Conservation (phyloP, 2,329 filamentous ascomycete species). For the Trichoderma sp. region DNA sequence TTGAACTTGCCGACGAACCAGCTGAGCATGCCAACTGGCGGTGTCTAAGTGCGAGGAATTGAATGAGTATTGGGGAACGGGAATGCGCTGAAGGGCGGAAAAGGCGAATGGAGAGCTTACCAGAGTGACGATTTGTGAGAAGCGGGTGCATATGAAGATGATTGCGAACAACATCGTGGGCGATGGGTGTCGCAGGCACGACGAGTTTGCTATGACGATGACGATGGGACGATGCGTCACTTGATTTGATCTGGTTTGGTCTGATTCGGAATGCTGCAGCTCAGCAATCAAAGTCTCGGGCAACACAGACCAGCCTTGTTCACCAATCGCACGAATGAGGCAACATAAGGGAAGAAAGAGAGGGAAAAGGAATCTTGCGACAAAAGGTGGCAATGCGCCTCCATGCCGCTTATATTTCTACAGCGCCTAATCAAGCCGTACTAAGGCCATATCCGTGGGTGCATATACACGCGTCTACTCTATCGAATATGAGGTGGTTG, state of each 20-base stretch:
- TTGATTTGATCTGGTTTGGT: background rate
- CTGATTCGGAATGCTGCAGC: background rate
- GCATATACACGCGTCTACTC: background rate
- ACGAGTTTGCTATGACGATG: background rate
- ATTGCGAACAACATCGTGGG: conserved; percentile 59
- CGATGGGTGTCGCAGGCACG: conserved; percentile 13
- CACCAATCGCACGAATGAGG: background rate
- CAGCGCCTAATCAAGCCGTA: background rate
- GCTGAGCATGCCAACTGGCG: conserved; percentile 62
- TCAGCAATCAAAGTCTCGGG: background rate
- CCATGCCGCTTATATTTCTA: background rate
- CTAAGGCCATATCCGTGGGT: background rate
- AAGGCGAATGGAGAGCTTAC: conserved; percentile 40
- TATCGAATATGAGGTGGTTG: conserved; percentile 17
- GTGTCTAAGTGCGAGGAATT: conserved; percentile 46
- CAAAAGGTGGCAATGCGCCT: conserved; percentile 11
- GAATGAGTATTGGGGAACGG: background rate
- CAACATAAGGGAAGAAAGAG: background rate
- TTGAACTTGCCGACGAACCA: conserved; percentile 63
- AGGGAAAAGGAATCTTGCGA: background rate
- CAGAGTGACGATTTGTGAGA: conserved; percentile 60
- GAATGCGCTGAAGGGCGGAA: background rate
- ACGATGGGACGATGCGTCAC: background rate
- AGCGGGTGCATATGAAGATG: conserved; percentile 61
- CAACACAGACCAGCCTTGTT: background rate